Conservation (phyloP, 2,329 filamentous ascomycete species). For the Corinectria fuckeliana region DNA sequence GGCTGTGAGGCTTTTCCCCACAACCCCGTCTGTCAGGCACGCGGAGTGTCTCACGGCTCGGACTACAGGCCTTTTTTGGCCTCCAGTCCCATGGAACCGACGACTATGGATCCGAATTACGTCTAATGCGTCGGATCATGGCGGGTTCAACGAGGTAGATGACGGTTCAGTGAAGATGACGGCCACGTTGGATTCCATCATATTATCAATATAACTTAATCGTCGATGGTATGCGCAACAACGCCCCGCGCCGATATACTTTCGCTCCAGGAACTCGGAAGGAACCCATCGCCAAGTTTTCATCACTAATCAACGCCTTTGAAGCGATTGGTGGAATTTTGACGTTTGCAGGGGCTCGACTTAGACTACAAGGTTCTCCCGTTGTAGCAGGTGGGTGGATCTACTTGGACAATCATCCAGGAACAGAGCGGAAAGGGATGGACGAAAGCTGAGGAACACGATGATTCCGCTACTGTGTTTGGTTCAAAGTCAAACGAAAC, state of each 20-base stretch:
- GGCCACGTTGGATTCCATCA: too few species aligned
- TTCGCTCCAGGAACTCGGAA: background rate
- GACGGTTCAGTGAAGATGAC: background rate
- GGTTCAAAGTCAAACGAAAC: background rate
- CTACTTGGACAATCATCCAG: conserved; percentile 12
- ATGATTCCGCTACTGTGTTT: background rate
- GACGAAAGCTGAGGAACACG: background rate
- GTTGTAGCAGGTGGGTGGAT: conserved; percentile 37
- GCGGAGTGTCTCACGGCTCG: conserved; percentile 31
- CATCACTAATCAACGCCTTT: background rate
- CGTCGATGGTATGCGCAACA: background rate
- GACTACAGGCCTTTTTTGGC: conserved; percentile 22
- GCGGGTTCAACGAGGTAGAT: background rate
- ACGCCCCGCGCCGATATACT: background rate
- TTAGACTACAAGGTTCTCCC: background rate
- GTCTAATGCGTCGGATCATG: background rate
- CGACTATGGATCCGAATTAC: background rate
- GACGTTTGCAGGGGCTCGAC: conserved; percentile 20
- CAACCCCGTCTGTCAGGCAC: conserved; percentile 25
- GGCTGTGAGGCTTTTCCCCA: conserved; percentile 10
- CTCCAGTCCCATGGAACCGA: background rate
- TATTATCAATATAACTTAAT: background rate
- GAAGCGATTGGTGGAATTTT: conserved; percentile 34
- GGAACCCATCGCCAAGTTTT: background rate
- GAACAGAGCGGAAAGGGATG: background rate